A percentile compares a stretch with the other conserved stretches of the same genome.
Conservation (phyloP, 352 stramenopile genomes). For the Pythium guiyangense region DNA sequence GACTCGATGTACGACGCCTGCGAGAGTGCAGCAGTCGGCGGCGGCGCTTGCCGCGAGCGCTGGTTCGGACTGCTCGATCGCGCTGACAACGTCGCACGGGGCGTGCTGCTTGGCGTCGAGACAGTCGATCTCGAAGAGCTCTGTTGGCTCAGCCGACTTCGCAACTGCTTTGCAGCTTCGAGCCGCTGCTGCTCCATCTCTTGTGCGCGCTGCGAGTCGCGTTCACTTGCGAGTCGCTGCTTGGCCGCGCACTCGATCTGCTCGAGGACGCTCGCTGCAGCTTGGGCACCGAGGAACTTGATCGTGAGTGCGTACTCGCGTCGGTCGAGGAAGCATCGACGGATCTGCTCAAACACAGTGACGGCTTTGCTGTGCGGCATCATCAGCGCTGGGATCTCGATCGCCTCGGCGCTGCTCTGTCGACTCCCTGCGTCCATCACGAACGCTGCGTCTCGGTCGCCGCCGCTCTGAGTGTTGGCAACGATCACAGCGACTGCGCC, state of each 20-base stretch:
- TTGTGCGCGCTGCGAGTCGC: constrained; percentile 19
- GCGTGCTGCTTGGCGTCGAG: constrained; percentile 7
- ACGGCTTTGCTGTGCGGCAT: constrained; percentile 35
- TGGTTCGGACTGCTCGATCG: neutral
- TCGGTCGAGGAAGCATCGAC: constrained; percentile 38
- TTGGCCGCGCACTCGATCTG: constrained; percentile 29
- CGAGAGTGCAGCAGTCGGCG: neutral
- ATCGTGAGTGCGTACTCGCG: constrained; percentile 40
- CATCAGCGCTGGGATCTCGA: constrained; percentile 65
- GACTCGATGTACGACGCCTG: neutral
- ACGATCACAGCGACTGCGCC: constrained; percentile 66
- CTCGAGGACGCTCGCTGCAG: constrained; percentile 45
- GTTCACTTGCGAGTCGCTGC: constrained; percentile 18
- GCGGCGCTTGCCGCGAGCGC: neutral
- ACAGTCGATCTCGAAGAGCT: neutral
- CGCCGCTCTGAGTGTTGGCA: constrained; percentile 35
- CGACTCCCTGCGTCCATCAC: constrained; percentile 63
- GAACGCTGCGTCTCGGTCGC: constrained; percentile 36
- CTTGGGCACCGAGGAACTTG: constrained; percentile 50
- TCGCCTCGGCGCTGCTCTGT: constrained; percentile 12
- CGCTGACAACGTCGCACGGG: neutral
- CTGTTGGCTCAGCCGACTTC: constrained; percentile 35
- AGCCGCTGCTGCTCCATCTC: constrained; percentile 41
- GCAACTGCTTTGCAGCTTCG: constrained; percentile 46
- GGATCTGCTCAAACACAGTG: constrained; percentile 48